Percentiles rank a stretch among this genome's conserved stretches.
Evolutionary conservation across 179 eudicot genomes (phyloP).

Genomic region (Silene coronaria): DNA sequence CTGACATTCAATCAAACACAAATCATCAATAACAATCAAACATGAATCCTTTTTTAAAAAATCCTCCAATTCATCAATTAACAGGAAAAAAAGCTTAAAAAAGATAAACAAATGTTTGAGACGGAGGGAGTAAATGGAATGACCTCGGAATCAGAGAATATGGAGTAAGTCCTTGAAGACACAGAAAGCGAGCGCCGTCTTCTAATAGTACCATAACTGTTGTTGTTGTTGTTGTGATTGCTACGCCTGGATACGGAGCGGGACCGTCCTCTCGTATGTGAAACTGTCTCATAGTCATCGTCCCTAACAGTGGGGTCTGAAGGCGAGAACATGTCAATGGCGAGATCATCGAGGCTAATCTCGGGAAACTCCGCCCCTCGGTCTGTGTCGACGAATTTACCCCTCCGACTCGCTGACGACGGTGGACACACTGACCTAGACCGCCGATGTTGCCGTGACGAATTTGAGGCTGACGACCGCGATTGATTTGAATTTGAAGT

Average conservation of each 20-base stretch:
- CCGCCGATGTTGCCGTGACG: conserved; percentile 41
- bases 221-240: background rate
- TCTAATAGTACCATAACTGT: conserved; percentile 23
- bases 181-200: conserved; percentile 80
- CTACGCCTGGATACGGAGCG: conserved; percentile 56
- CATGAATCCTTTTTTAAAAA: no score
- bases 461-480: no score
- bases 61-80: no score
- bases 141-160: conserved; percentile 75
- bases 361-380: conserved; percentile 70
- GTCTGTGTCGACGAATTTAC: conserved; percentile 65
- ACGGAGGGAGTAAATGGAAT: no score
- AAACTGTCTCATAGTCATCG: no score
- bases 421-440: conserved; percentile 66
- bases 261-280: conserved; percentile 33
- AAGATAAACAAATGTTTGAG: background rate
- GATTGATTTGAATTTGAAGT: background rate
- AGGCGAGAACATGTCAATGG: conserved; percentile 57
- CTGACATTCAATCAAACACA: no score
- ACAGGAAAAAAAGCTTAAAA: no score
- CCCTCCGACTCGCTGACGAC: conserved; percentile 34
- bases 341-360: conserved; percentile 87
- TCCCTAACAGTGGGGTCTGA: conserved; percentile 6
- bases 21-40: no score
- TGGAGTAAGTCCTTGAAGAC: conserved; percentile 27